These are phyloP conservation scores for Echinosophora koreensis DNA, from an alignment of 306 rosid species.

Conservation along the genomic window DNA sequence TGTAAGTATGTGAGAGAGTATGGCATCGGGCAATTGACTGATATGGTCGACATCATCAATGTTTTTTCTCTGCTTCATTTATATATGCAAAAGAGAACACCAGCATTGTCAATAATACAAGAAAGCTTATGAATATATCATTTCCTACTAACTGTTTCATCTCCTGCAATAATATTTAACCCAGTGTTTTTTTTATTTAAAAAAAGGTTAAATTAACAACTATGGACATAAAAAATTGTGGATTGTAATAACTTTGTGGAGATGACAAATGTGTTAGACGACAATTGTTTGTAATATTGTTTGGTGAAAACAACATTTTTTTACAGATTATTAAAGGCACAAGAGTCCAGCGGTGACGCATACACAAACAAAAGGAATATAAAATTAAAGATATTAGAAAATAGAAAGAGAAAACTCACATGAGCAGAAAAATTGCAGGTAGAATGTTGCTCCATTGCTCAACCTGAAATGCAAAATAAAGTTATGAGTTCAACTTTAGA, in stretches of 20 bases:
- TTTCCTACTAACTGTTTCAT: too few relatives aligned
- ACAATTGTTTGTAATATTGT: not conserved
- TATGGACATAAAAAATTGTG: not conserved
- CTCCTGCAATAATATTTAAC: too few relatives aligned
- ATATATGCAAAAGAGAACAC: not conserved
- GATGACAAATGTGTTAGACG: not conserved
- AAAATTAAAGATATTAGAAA: too few relatives aligned
- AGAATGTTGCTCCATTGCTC: not conserved
- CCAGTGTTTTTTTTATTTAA: too few relatives aligned
- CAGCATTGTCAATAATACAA: not conserved
- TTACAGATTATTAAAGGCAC: too few relatives aligned
- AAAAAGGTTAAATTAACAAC: not conserved
- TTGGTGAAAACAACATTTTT: too few relatives aligned
- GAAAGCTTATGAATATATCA: not conserved
- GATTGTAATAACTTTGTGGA: not conserved
- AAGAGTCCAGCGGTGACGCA: too few relatives aligned
- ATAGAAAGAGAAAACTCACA: too few relatives aligned
- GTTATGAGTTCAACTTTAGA: not conserved
- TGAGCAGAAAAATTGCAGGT: too few relatives aligned
- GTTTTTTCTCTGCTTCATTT: not conserved
- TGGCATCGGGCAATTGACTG: not conserved
- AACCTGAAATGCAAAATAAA: not conserved
- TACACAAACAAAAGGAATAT: too few relatives aligned
- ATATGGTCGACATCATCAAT: not conserved
- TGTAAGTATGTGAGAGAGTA: not conserved